Evolutionary conservation across 495 filamentous ascomycete genomes (phyloP), one percentile per base, ranked within the genome.

Genomic region (Neurospora hispaniola): DNA sequence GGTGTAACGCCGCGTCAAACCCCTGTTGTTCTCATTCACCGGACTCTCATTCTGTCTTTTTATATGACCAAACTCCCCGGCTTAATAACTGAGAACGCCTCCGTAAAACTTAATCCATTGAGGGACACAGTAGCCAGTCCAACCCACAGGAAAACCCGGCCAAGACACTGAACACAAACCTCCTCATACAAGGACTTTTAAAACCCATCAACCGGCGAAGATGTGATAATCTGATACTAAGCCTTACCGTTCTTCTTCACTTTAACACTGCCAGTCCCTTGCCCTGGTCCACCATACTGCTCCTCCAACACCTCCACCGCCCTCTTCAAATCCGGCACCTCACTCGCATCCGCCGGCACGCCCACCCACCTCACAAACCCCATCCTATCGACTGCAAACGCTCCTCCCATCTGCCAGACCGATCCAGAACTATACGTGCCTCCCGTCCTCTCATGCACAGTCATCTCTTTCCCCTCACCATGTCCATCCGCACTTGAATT

Each of bases 371-470:
- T 78, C 5, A 90, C 82, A 23, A 81, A 72, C 4, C 88, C 88
- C 1, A 81, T 76, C 39, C 75, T 73, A 76, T 89, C 86, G 14
- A 90, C 78, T 6, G 84, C 86, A 78, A 86, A 91, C 59, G 83
- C 84, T 40, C 88, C 89, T 48, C 82, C 76, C 38, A 80, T 87
- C 81, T 90, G 88, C 88, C 88, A 90, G 42, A 86, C 76, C 69
- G 73, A 86, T 16, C 54, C 54, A 7, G 54, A 66, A 18, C 27
- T 31, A 14, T 66, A 66, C 23, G 54, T 66, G 6, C 54, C 54
- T 4, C 54, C 54, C 54, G 54, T 66, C 54, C 54, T 66, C 54
- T 66, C 54, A 18, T 66, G 54, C 54, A 66, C 54, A 66, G 27
- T 66, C 54, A 66, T 66, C 27, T 27, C 54, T 4, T 66, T 18